Conservation (phyloP, 73 alveolate genomes). For the Paramecium octaurelia region DNA sequence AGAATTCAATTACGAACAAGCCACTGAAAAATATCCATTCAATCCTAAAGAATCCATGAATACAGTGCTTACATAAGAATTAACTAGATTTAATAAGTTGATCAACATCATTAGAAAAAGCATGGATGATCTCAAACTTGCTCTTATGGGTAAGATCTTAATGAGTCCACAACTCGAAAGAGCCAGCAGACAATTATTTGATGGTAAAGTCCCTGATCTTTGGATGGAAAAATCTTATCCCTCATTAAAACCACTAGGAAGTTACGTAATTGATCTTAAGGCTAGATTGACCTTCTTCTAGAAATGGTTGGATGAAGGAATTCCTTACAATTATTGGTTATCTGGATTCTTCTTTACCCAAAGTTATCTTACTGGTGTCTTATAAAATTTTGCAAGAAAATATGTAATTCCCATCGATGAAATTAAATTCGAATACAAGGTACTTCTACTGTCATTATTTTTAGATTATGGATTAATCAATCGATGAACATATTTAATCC, state of each 20-base stretch:
- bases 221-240: slow-evolving; percentile 97
- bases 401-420: slow-evolving; percentile 97
- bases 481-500: slow-evolving; percentile 60
- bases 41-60: slow-evolving; percentile 97
- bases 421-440: slow-evolving; percentile 91
- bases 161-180: slow-evolving; percentile 97
- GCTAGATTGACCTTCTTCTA: slow-evolving; percentile 90
- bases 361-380: slow-evolving; percentile 99
- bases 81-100: slow-evolving; percentile 95
- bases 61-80: slow-evolving; percentile 98
- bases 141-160: slow-evolving; percentile 93
- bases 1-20: slow-evolving; percentile 83
- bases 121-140: slow-evolving; percentile 85
- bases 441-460: slow-evolving; percentile 68
- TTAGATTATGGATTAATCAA: slow-evolving; percentile 72
- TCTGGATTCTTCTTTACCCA: slow-evolving; percentile 98
- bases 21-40: slow-evolving; percentile 97
- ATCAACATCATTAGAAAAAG: slow-evolving; percentile 82
- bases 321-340: slow-evolving; percentile 97
- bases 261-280: slow-evolving; percentile 89
- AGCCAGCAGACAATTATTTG: slow-evolving; percentile 89
- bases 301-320: slow-evolving; percentile 93
- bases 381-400: slow-evolving; percentile 98
- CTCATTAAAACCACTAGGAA: slow-evolving; percentile 96
- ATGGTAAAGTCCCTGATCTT: slow-evolving; percentile 97